These are phyloP conservation scores for Xylogone sp. DNA, from an alignment of 2,329 filamentous ascomycete species.

Conservation along the genomic window DNA sequence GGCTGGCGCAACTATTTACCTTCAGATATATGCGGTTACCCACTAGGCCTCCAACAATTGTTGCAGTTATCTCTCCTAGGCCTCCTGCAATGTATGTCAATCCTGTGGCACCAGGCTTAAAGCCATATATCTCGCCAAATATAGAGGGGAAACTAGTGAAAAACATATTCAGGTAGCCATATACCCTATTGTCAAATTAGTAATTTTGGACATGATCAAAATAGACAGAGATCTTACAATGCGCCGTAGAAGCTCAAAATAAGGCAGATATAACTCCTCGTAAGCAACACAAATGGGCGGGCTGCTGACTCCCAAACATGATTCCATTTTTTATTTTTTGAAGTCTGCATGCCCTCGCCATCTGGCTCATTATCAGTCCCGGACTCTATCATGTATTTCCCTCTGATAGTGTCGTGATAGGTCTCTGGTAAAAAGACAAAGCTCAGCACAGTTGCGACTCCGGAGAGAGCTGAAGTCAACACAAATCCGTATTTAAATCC, in stretches of 20 bases:
- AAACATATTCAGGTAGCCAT: background rate
- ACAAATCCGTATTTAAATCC: no score
- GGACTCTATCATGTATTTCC: no score
- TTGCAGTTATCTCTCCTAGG: background rate
- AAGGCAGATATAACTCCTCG: background rate
- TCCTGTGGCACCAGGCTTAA: background rate
- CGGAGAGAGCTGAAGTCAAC: no score
- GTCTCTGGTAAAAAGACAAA: no score
- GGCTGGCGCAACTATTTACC: background rate
- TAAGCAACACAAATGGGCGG: background rate
- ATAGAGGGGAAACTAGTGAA: background rate
- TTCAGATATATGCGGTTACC: background rate
- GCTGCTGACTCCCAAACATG: background rate
- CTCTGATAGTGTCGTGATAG: no score
- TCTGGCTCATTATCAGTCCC: no score
- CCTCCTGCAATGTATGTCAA: background rate
- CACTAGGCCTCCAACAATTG: background rate
- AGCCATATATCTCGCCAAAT: background rate
- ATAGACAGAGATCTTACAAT: background rate
- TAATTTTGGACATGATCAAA: background rate
- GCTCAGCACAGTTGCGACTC: no score
- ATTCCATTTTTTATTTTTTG: no score
- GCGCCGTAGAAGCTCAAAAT: background rate
- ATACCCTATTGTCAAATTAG: background rate
- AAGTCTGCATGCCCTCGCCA: no score